These are phyloP conservation scores for Plectosphaerella cucumerina DNA, from an alignment of 2,329 filamentous ascomycete genomes.

Conservation along the genomic window DNA sequence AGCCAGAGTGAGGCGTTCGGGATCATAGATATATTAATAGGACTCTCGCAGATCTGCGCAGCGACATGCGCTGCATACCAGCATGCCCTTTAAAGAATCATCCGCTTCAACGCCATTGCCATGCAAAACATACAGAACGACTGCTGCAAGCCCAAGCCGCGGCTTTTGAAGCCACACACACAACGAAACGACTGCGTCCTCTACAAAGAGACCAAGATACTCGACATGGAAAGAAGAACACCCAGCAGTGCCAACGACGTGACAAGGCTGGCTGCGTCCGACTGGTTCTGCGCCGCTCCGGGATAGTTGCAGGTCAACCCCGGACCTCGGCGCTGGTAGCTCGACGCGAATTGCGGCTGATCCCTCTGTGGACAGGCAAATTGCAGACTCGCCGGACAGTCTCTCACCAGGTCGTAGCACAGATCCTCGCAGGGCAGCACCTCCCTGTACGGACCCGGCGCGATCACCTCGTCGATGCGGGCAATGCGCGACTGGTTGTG, in stretches of 20 bases:
- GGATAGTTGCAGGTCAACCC: constrained; percentile 55
- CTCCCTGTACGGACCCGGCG: constrained; percentile 91
- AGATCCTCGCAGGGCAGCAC: constrained; percentile 82
- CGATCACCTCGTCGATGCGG: constrained; percentile 66
- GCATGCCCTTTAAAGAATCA: too few species aligned
- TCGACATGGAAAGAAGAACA: neutral
- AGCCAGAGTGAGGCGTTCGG: too few species aligned
- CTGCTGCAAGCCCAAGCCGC: neutral
- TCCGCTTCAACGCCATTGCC: constrained; percentile 8
- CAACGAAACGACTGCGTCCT: too few species aligned
- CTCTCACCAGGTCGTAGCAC: constrained; percentile 81
- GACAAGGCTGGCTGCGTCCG: constrained; percentile 19
- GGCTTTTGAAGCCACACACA: neutral
- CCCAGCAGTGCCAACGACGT: constrained; percentile 17
- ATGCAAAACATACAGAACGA: constrained; percentile 6
- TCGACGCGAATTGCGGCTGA: constrained; percentile 33
- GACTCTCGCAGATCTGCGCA: too few species aligned
- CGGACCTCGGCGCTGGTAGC: constrained; percentile 30
- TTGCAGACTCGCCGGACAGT: constrained; percentile 70
- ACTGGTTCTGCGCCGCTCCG: constrained; percentile 50
- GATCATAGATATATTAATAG: too few species aligned
- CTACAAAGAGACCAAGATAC: neutral
- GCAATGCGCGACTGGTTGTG: constrained; percentile 62
- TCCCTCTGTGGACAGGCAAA: constrained; percentile 65
- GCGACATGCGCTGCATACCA: too few species aligned